phyloP scores from a whole-genome alignment of 176 grass and related monocot genomes.

The Cenchrus purpureus region DNA sequence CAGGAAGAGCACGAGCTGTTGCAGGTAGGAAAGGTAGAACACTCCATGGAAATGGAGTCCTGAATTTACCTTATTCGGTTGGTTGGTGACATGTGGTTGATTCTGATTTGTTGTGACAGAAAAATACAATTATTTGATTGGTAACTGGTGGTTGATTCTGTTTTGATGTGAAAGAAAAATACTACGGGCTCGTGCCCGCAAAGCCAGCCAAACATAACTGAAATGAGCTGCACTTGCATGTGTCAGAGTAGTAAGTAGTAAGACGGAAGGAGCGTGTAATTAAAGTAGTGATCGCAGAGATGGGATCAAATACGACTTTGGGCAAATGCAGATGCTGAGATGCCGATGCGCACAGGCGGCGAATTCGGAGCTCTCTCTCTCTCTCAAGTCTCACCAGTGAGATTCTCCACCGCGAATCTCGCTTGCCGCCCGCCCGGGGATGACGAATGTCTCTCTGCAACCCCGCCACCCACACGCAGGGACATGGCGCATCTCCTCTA shows the following conservation, averaged over 20 bases:
- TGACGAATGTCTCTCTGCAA: slow-evolving; percentile 41
- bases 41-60: background rate
- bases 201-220: too few species aligned
- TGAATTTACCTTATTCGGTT: too few species aligned
- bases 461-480: background rate
- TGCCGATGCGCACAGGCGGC: slow-evolving; percentile 7
- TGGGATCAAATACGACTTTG: background rate
- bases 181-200: too few species aligned
- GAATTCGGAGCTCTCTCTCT: background rate
- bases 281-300: background rate
- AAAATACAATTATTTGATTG: too few species aligned
- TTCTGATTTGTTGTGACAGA: too few species aligned
- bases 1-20: background rate
- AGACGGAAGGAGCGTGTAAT: background rate
- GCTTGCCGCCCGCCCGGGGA: background rate
- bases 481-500: slow-evolving; percentile 8
- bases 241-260: background rate
- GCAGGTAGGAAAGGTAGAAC: background rate
- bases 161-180: too few species aligned
- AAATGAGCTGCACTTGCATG: background rate
- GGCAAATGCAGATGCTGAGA: background rate
- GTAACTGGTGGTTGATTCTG: too few species aligned
- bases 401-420: slow-evolving; percentile 47
- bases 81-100: too few species aligned
- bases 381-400: background rate